These are phyloP conservation scores for Durotheca rogersii DNA, from an alignment of 495 filamentous ascomycete genomes.

Conservation along the genomic window DNA sequence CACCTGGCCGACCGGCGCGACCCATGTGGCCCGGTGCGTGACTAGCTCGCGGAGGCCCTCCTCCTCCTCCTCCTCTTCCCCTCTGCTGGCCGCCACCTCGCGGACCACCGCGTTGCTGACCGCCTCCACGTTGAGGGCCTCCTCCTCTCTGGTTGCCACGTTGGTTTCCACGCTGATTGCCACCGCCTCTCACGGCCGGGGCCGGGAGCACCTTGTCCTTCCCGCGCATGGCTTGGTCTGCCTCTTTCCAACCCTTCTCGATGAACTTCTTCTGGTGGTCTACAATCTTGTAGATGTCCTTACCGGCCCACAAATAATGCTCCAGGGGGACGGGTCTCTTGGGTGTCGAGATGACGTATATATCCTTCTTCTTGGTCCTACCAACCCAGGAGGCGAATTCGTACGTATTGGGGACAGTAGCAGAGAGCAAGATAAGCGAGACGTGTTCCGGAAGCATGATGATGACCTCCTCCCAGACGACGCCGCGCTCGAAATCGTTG, in stretches of 20 bases:
- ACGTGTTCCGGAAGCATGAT: slow-evolving; percentile 99
- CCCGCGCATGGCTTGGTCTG: slow-evolving; percentile 77
- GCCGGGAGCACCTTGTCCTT: slow-evolving; percentile 68
- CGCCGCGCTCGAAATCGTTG: slow-evolving; percentile 94
- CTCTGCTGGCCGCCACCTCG: slow-evolving; percentile 59
- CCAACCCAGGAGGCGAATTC: slow-evolving; percentile 99
- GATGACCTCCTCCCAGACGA: slow-evolving; percentile 99
- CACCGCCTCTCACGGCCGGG: slow-evolving; percentile 49
- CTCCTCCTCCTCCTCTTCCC: slow-evolving; percentile 61
- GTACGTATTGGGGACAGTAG: slow-evolving; percentile 94
- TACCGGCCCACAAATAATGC: slow-evolving; percentile 93
- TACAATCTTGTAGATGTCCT: slow-evolving; percentile 91
- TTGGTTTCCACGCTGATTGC: slow-evolving; percentile 57
- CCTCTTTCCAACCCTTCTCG: slow-evolving; percentile 91
- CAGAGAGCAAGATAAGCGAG: slow-evolving; percentile 89
- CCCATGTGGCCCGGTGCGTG: slow-evolving; percentile 78
- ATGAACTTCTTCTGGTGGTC: slow-evolving; percentile 87
- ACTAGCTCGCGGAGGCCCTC: slow-evolving; percentile 58
- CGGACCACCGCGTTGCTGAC: slow-evolving; percentile 52
- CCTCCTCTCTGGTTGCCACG: too few species aligned
- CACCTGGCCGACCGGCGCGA: slow-evolving; percentile 75
- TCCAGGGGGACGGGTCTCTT: slow-evolving; percentile 94
- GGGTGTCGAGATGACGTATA: slow-evolving; percentile 96
- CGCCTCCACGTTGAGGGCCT: slow-evolving; percentile 43
- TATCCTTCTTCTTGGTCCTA: slow-evolving; percentile 96